phyloP scores from a whole-genome alignment of 176 grass and related monocot genomes.

The Phoenix dactylifera region DNA sequence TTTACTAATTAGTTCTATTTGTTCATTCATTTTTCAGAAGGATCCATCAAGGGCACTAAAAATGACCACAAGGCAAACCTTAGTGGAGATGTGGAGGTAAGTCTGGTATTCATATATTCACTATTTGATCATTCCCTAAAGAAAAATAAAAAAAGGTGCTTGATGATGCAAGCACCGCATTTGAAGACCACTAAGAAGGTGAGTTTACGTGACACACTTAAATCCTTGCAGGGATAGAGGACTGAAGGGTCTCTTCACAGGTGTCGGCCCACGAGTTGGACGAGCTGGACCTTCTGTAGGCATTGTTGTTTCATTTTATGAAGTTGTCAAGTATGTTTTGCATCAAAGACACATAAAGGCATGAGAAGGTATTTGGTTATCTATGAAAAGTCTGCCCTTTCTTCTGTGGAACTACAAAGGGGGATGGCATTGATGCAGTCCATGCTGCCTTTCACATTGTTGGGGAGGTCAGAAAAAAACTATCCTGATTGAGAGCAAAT shows the following conservation, averaged over 20 bases:
- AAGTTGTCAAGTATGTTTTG: slow-evolving; percentile 75
- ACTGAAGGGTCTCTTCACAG: slow-evolving; percentile 66
- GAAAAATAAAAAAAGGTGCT: no score
- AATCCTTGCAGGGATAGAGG: slow-evolving; percentile 49
- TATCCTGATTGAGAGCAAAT: no score
- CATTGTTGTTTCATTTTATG: slow-evolving; percentile 88
- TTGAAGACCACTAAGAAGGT: background rate
- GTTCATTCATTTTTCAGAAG: slow-evolving; percentile 44
- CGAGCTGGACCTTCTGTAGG: slow-evolving; percentile 94
- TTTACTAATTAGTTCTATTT: background rate
- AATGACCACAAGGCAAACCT: slow-evolving; percentile 87
- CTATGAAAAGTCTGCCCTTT: no score
- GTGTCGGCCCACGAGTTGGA: slow-evolving; percentile 70
- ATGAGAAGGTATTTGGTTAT: no score
- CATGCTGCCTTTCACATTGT: no score
- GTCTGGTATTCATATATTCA: background rate
- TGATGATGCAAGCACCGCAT: no score
- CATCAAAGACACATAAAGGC: slow-evolving; percentile 28
- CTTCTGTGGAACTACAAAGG: no score
- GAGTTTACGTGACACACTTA: no score
- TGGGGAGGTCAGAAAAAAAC: no score
- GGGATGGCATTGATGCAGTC: no score
- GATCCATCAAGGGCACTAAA: slow-evolving; percentile 72
- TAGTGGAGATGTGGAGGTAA: slow-evolving; percentile 88
- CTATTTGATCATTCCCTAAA: no score